Evolutionary conservation across 176 grass and related monocot genomes (phyloP).

Genomic region (Triticum dicoccoides): DNA sequence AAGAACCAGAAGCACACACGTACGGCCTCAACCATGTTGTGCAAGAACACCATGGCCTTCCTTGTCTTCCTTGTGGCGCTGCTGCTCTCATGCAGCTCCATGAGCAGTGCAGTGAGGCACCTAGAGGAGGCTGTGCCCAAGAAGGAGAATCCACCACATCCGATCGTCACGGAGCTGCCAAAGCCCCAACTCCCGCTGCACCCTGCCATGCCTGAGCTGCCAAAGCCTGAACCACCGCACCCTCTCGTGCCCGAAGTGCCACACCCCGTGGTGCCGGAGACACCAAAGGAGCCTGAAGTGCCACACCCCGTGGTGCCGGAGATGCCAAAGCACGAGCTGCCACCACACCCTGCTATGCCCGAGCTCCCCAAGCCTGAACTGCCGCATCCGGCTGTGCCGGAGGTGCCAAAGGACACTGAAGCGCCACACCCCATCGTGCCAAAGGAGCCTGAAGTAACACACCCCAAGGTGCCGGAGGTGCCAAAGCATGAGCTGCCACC

Average conservation of each 20-base stretch:
- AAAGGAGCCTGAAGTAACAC: too few species aligned
- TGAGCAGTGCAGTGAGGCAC: conserved; percentile 14
- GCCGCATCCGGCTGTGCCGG: background rate
- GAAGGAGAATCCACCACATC: background rate
- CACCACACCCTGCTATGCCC: background rate
- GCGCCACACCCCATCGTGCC: background rate
- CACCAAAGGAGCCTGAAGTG: background rate
- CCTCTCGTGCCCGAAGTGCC: background rate
- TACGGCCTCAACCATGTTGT: background rate
- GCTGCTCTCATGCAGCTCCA: conserved; percentile 15
- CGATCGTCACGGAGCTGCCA: background rate
- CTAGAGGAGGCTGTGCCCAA: conserved; percentile 18
- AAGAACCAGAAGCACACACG: background rate
- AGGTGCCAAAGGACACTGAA: background rate
- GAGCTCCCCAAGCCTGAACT: background rate
- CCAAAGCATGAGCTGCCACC: too few species aligned
- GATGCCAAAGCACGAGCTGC: background rate
- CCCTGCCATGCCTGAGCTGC: background rate
- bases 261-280: background rate
- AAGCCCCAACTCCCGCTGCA: background rate
- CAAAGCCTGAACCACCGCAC: background rate
- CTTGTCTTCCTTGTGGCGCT: conserved; percentile 9
- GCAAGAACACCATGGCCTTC: conserved; percentile 18
- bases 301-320: background rate
- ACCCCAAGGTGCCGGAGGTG: too few species aligned